A percentile compares a stretch with the other conserved stretches of the same genome.
These are phyloP conservation scores for Geotrichum fermentans DNA, from an alignment of 1,139 yeast genomes.

Conservation along the genomic window DNA sequence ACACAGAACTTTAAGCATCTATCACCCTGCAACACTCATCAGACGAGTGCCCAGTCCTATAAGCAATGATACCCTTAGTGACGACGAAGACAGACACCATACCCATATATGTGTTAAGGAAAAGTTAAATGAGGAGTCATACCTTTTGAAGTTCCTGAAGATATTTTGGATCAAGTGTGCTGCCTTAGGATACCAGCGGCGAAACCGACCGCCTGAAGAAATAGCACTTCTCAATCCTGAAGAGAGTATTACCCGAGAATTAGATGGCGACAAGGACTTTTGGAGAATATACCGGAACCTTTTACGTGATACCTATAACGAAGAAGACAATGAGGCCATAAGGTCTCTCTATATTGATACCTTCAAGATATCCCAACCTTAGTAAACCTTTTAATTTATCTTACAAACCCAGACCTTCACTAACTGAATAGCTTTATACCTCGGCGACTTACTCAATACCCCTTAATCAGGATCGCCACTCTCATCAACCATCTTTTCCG, in stretches of 20 bases:
- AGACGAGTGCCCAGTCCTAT: neutral
- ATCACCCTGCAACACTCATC: constrained; percentile 14
- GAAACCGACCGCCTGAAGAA: constrained; percentile 3
- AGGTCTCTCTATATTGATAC: constrained; percentile 7
- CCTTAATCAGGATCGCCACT: constrained; percentile 2
- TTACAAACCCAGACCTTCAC: neutral
- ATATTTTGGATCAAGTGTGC: constrained; percentile 19
- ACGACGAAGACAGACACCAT: neutral
- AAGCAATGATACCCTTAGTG: no score
- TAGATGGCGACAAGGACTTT: constrained; percentile 12
- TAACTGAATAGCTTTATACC: neutral
- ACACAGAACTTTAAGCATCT: neutral
- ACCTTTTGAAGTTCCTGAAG: constrained; percentile 12
- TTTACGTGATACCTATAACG: constrained; percentile 4
- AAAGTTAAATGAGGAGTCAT: neutral
- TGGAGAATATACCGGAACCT: constrained; percentile 7
- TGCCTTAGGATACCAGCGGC: constrained; percentile 17
- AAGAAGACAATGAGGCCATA: constrained; percentile 10
- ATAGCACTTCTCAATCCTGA: neutral
- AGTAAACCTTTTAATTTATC: neutral
- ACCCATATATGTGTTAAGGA: neutral
- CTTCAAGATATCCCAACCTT: constrained; percentile 3
- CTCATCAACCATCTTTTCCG: constrained; percentile 10
- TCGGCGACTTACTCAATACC: neutral
- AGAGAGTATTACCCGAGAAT: neutral